phyloP scores from a whole-genome alignment of 371 early-diverging fungal species.

The Actinomortierella wolfii region DNA sequence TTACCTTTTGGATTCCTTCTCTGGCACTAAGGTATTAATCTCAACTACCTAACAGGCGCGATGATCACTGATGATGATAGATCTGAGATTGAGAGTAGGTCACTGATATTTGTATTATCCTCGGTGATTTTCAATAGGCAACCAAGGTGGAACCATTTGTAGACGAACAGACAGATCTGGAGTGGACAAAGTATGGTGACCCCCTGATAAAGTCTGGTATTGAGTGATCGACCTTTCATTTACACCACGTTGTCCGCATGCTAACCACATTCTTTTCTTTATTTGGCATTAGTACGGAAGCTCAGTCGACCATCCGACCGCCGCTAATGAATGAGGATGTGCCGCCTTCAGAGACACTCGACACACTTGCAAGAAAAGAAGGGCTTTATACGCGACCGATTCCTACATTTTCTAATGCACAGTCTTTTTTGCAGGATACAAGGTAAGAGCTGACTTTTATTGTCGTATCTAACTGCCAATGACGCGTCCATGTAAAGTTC shows the following conservation, averaged over 20 bases:
- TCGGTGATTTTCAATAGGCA: constrained; percentile 6
- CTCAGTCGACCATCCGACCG: constrained; percentile 13
- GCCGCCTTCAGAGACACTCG: constrained; percentile 36
- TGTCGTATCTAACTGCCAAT: too few species aligned
- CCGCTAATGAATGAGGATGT: constrained; percentile 35
- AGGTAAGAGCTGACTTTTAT: constrained; percentile 11
- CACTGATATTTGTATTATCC: too few species aligned
- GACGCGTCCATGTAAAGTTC: too few species aligned
- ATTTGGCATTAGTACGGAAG: constrained; percentile 6
- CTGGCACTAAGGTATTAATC: constrained; percentile 12
- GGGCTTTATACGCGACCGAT: constrained; percentile 20
- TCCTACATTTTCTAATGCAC: constrained; percentile 7
- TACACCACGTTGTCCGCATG: too few species aligned
- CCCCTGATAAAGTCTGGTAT: too few species aligned
- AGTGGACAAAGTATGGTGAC: too few species aligned
- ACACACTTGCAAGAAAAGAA: constrained; percentile 35
- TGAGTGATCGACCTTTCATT: too few species aligned
- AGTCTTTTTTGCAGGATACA: constrained; percentile 8
- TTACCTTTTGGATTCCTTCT: constrained; percentile 11
- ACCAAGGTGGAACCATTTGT: constrained; percentile 36
- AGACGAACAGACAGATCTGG: constrained; percentile 4
- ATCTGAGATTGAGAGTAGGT: too few species aligned
- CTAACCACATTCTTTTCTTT: neutral
- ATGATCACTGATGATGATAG: too few species aligned
- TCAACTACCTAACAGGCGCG: too few species aligned